Evolutionary conservation across 2,329 filamentous ascomycete genomes (phyloP).

Genomic region (Fusarium aywerte): DNA sequence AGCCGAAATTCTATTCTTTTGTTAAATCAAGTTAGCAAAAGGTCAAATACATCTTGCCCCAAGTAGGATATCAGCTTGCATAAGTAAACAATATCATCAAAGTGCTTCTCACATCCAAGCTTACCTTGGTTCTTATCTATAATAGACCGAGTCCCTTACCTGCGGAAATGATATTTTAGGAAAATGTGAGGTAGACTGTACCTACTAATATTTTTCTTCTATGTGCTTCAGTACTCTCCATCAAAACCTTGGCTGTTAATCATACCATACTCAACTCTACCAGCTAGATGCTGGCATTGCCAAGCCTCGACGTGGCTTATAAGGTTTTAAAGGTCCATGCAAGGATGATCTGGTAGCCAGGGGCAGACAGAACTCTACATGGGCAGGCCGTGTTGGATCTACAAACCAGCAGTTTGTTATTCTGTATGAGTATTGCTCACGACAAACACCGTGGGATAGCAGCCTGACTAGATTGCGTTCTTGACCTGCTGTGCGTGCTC

Average conservation of each 20-base stretch:
- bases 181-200: not conserved
- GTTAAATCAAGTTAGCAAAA: not conserved
- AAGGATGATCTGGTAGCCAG: not conserved
- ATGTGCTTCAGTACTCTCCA: not conserved
- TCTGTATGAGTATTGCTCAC: not conserved
- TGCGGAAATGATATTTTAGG: not conserved
- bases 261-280: not conserved
- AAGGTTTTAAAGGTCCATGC: slow-evolving; percentile 8
- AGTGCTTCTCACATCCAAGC: not conserved
- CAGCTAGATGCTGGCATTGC: not conserved
- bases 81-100: no score
- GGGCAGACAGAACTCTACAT: not conserved
- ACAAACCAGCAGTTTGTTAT: not conserved
- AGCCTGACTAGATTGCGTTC: not conserved
- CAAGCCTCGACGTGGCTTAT: slow-evolving; percentile 7
- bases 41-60: no score
- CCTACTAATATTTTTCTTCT: not conserved
- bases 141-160: no score
- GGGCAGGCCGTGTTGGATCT: not conserved
- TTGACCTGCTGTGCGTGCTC: not conserved
- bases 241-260: not conserved
- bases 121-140: not conserved
- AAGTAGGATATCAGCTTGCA: no score
- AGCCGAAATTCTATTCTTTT: not conserved
- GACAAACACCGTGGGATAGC: not conserved